Conservation (phyloP, 768 basidiomycete genomes). For the Lentinula raphanica region DNA sequence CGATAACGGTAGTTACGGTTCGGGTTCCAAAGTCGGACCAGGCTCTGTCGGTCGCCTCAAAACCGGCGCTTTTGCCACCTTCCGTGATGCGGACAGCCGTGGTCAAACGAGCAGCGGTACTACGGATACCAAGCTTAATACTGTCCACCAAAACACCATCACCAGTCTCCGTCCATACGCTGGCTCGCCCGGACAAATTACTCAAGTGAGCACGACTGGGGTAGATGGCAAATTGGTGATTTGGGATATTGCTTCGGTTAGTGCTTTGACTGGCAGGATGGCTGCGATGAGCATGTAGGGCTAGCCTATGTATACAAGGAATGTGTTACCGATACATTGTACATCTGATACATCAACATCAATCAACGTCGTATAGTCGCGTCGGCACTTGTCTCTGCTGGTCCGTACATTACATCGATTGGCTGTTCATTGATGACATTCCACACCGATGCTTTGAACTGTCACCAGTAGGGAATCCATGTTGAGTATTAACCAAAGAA, state of each 20-base stretch:
- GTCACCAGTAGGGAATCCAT: slow-evolving; percentile 8
- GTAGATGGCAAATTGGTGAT: slow-evolving; percentile 92
- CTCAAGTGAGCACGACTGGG: slow-evolving; percentile 82
- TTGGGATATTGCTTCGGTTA: slow-evolving; percentile 73
- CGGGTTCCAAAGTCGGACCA: slow-evolving; percentile 37
- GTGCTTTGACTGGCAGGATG: slow-evolving; percentile 43
- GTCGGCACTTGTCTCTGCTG: slow-evolving; percentile 15
- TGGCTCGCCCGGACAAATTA: slow-evolving; percentile 49
- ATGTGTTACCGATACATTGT: not conserved
- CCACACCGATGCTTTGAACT: slow-evolving; percentile 98
- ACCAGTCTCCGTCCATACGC: slow-evolving; percentile 84
- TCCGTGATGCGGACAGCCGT: slow-evolving; percentile 86
- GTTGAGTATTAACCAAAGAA: too few species aligned
- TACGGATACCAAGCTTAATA: slow-evolving; percentile 71
- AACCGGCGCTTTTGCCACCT: slow-evolving; percentile 89
- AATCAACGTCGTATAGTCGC: slow-evolving; percentile 21
- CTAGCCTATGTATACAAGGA: slow-evolving; percentile 14
- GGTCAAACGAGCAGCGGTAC: slow-evolving; percentile 36
- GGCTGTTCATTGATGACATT: slow-evolving; percentile 83
- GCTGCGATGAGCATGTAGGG: slow-evolving; percentile 40
- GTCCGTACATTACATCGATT: slow-evolving; percentile 21
- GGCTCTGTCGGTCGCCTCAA: slow-evolving; percentile 71
- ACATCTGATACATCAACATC: not conserved
- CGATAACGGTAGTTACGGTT: slow-evolving; percentile 76
- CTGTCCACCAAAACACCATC: slow-evolving; percentile 98